Evolutionary conservation across 805 yeast genomes (phyloP), one percentile per base, ranked within the genome.

Genomic region (Metschnikowia cerradonensis): DNA sequence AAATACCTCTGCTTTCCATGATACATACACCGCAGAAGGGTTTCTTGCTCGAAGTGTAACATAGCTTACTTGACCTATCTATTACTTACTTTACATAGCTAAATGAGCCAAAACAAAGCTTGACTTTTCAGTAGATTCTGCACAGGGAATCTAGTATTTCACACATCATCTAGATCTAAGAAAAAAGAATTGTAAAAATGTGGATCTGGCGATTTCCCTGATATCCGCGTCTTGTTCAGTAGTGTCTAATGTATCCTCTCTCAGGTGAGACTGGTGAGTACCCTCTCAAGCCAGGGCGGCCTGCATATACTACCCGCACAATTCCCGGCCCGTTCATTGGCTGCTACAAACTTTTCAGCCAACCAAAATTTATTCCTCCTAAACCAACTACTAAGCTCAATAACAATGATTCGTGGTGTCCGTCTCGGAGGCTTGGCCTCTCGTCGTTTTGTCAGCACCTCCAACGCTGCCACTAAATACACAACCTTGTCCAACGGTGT

Each of bases 401-500:
- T 32, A 46, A 48, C 35, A 44, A 73, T 73, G 78, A 68, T 73
- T 66, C 76, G 76, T 70, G 76, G 77, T 54, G 56, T 70, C 61
- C 72, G 73, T 58, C 52, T 63, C 47, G 64, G 67, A 53, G 64
- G 68, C 54, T 55, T 50, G 49, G 56, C 67, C 51, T 64, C 65
- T 52, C 81, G 80, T 70, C 84, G 88, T 71, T 70, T 80, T 61
- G 73, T 82, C 62, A 79, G 86, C 62, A 77, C 88, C 56, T 77
- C 71, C 54, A 67, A 64, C 61, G 70, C 83, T 52, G 79, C 79
- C 66, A 82, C 91, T 55, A 78, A 82, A 68, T 79, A 81, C 71
- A 84, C 95, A 59, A 81, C 86, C 53, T 75, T 88, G 60, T 71
- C 84, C 57, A 87, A 84, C 67, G 95, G 95, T 60, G 71, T 86